Evolutionary conservation across 257 asterid genomes (phyloP).

Genomic region (Prunella vulgaris): DNA sequence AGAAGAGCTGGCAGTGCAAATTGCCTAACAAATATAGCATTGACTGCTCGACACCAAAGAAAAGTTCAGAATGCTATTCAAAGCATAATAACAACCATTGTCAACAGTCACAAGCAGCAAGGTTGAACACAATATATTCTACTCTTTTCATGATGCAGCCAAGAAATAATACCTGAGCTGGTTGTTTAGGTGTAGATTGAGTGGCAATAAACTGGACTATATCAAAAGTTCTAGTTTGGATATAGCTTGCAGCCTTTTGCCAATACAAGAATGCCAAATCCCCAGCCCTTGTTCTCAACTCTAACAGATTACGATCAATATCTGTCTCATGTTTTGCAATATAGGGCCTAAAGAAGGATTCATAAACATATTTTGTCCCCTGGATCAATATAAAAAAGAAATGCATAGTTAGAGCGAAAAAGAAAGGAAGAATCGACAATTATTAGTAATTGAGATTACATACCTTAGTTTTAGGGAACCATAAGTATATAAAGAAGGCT

Average conservation of each 20-base stretch:
- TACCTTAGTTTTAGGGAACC: conserved; percentile 96
- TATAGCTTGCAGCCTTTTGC: conserved; percentile 56
- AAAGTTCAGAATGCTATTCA: not conserved
- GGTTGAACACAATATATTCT: not conserved
- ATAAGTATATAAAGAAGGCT: conserved; percentile 83
- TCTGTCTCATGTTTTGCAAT: conserved; percentile 80
- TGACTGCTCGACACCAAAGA: not conserved
- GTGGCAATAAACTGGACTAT: conserved; percentile 73
- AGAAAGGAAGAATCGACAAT: not conserved
- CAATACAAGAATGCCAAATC: conserved; percentile 64
- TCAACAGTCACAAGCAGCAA: not conserved
- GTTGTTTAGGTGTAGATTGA: conserved; percentile 49
- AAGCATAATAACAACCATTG: not conserved
- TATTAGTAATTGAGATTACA: conserved; percentile 13
- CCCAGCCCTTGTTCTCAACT: conserved; percentile 74
- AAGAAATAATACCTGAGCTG: conserved; percentile 54
- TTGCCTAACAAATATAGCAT: not conserved
- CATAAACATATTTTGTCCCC: conserved; percentile 93
- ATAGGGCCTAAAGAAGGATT: conserved; percentile 76
- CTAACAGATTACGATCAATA: conserved; percentile 74
- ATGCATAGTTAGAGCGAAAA: not conserved
- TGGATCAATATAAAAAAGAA: conserved; percentile 30
- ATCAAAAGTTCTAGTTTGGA: conserved; percentile 69
- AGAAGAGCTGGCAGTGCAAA: not conserved
- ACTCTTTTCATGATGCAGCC: not conserved